Evolutionary conservation across 2,329 filamentous ascomycete species (phyloP).

Genomic region (Colletotrichum limetticola): DNA sequence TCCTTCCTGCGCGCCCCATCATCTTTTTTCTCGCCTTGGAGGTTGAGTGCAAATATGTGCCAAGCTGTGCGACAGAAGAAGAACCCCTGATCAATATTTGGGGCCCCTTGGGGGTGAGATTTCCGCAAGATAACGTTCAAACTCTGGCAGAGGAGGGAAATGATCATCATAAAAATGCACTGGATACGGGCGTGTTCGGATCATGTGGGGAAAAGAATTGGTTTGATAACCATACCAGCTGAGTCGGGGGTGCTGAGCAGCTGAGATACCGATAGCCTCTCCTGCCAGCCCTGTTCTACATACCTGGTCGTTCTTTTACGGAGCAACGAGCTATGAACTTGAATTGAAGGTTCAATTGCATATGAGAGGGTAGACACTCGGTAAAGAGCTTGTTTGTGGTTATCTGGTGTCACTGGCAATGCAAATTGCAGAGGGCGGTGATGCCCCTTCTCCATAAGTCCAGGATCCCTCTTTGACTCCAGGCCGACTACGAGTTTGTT

Average conservation of each 20-base stretch:
- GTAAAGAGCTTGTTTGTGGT: neutral
- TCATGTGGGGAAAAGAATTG: neutral
- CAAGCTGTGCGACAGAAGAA: neutral
- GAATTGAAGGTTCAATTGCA: neutral
- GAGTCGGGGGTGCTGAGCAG: neutral
- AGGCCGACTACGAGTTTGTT: neutral
- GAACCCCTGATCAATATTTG: neutral
- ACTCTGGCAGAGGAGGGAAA: neutral
- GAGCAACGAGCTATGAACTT: neutral
- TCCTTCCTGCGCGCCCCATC: neutral
- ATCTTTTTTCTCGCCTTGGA: neutral
- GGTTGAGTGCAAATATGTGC: neutral
- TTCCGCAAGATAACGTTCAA: neutral
- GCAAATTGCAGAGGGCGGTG: no score
- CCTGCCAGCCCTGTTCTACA: neutral
- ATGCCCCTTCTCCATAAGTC: neutral
- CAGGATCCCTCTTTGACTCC: neutral
- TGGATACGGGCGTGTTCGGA: neutral
- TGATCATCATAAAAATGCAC: neutral
- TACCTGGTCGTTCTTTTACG: neutral
- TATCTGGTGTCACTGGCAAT: neutral
- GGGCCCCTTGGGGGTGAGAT: neutral
- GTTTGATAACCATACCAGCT: neutral
- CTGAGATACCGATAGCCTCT: neutral
- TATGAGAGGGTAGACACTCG: neutral